Base-by-base conservation (phyloP, 768 basidiomycete species). In the Suillus brevipes region DNA sequence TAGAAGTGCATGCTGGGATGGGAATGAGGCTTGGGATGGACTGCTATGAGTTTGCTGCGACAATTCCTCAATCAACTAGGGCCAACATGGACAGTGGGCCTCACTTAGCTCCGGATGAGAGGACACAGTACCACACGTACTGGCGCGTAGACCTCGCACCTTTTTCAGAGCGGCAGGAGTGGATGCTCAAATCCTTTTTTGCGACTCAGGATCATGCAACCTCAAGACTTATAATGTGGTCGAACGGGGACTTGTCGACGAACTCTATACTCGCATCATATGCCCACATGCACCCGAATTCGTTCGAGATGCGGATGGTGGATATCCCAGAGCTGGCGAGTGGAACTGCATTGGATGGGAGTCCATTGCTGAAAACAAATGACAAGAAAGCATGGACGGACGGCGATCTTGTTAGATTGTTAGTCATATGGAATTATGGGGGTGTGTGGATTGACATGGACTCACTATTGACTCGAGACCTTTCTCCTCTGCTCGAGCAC, bases 371-470 rank as follows among this genome's bases (percentile, higher is more conserved):
- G 65, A 77, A 83, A 63, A 80, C 85, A 62, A 78, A 79, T 57
- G 97, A 98, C 73, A 76, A 80, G 68, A 90, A 89, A 74, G 97
- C 94, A 8, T 98, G 96, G 97, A 81, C 97, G 34, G 97, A 98
- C 70, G 95, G 97, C 0, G 97, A 98, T 74, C 83, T 97, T 63
- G 83, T 98, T n/a, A 82, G 97, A 60, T 73, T 98, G 68, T 79
- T 99, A 65, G 85, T 95, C 36, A 78, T 97, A 40, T 98, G 95
- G 93, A 87, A 86, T 66, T 88, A 85, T 71, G 97, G 97, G 1
- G 97, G 97, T 0, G 87, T 97, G 28, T 99, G 97, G 97, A 83
- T 98, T 56, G 97, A 99, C 74, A 97, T 98, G 95, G 97, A 99
- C 77, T 92, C 92, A 60, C 83, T 99, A 62, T 80, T 98, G 67